Base-by-base conservation (phyloP, 176 grass and related monocot species). In the Chloris gayana region DNA sequence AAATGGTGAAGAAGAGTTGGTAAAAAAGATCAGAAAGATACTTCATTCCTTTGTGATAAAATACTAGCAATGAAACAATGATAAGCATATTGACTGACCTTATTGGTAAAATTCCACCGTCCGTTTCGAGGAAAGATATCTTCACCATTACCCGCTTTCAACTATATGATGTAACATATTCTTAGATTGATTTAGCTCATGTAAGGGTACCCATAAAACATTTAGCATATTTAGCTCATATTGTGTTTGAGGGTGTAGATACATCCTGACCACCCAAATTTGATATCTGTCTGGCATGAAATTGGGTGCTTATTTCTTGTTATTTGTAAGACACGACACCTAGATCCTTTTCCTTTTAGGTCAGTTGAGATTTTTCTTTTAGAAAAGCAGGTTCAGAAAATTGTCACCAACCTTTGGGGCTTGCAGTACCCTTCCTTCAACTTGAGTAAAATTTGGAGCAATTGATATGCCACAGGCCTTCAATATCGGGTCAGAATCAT, bases 81-180 rank as follows among this genome's bases (percentile, higher is more conserved):
- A 54, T 54, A 38, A 80, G 19, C 26, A 68, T 45, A n/a, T n/a
- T n/a, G n/a, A 9, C 54, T 78, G 63, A 98, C 95, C 88, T 89
- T 98, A 26, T 94, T 80, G 26, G 69, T 91, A 45, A 98, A 92
- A 72, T 98, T 94, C 95, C 95, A 98, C 22, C 86, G 65, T 12
- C 95, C 95, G 75, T 85, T 92, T n/a, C 83, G 78, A 39, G 92
- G 24, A 0, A 79, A 26, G 67, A 98, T 83, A 77, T 94, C 86
- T 31, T 94, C 94, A 39, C 86, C 84, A 17, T 90, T 94, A 22
- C 83, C 78, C 10, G 85, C 70, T 85, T 80, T 98, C 32, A 98
- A 66, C 95, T 98, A 81, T 29, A 76, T 21, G 39, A 76, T 45
- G 65, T 57, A 24, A 65, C 12, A 80, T 39, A 39, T 44, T 44